Base-by-base conservation (phyloP, 306 rosid genomes). In the Corylus heterophylla region DNA sequence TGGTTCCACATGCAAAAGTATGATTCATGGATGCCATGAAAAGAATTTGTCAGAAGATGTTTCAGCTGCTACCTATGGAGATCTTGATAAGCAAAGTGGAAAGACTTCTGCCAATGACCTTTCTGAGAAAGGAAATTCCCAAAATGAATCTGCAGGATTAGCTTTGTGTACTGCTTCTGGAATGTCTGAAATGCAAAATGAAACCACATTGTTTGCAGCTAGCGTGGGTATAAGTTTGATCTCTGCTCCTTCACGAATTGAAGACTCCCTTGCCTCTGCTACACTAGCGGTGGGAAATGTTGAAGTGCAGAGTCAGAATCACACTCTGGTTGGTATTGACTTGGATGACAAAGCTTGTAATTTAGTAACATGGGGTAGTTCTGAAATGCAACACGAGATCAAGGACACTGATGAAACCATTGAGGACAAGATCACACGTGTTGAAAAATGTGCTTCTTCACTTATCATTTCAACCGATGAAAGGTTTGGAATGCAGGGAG, bases 131-230 rank as follows among this genome's bases (percentile, higher is more conserved):
- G 74, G 81, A 58, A 87, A 83, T 87, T 87, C 83, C 73, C 73
- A 78, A 42, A 80, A 85, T 77, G 73, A 75, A 72, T 71, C 78
- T 84, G 78, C 82, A 52, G 59, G 70, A 71, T 76, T 85, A 54
- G 67, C 31, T 74, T 79, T 62, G 54, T 74, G 81, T 76, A 74
- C 78, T 82, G 72, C 88, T 76, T 59, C 75, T 69, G 66, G 80
- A 76, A 81, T 68, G 75, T 79, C 89, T 54, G 80, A 80, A 87
- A 20, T 54, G 85, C 89, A 81, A 69, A 76, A 76, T 80, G 87
- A 74, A 80, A 75, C 67, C 66, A 77, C 62, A 74, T 70, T 76
- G 76, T 51, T 76, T 51, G 90, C 88, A 77, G 83, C 71, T 59
- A 67, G 84, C 47, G 44, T 61, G 42, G 71, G 83, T 68, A 51